Base-by-base conservation (phyloP, 140 eudicot species). In the Oenanthe javanica region DNA sequence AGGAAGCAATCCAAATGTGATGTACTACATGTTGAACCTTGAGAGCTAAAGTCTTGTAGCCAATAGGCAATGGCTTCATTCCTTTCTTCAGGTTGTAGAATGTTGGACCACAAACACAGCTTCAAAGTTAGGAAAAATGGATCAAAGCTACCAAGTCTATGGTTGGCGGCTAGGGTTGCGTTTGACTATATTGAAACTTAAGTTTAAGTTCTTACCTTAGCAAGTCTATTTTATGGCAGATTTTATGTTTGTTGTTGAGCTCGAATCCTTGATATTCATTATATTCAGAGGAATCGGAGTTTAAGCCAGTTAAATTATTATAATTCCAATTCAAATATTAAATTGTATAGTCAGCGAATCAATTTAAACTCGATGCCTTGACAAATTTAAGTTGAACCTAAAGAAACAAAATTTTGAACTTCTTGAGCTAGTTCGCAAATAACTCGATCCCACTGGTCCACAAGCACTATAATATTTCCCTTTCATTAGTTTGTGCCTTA, bases 61-160 rank as follows among this genome's bases (percentile, higher is more conserved):
- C 74, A 36, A 67, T 67, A 67, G n/a, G 74, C 6, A 3, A 67
- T 31, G 19, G 47, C 19, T 36, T 67, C 74, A 36, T 36, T 36
- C 45, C 74, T 67, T 67, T 67, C 46, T 67, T 67, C 74, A 67
- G 74, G 46, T 67, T 67, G 31, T 67, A 27, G 47, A 27, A 10
- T 2, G 38, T 1, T 31, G 74, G 43, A 67, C 74, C 43, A 67
- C 45, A 67, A 6, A 13, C 19, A 13, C 74, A 67, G 46, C 21
- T 67, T 25, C 21, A 31, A 66, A 67, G 19, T 27, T 43, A 12
- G 73, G 2, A 31, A 51, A 31, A 27, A 31, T 67, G 46, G 18
- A 21, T 36, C 46, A 31, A 67, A 67, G 2, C 45, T 27, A 14
- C 43, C 46, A 67, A 67, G 74, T 67, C 46, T 67, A 11, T 27